phyloP scores from a whole-genome alignment of 2,329 filamentous ascomycete genomes.

The Pseudocercospora cruenta region DNA sequence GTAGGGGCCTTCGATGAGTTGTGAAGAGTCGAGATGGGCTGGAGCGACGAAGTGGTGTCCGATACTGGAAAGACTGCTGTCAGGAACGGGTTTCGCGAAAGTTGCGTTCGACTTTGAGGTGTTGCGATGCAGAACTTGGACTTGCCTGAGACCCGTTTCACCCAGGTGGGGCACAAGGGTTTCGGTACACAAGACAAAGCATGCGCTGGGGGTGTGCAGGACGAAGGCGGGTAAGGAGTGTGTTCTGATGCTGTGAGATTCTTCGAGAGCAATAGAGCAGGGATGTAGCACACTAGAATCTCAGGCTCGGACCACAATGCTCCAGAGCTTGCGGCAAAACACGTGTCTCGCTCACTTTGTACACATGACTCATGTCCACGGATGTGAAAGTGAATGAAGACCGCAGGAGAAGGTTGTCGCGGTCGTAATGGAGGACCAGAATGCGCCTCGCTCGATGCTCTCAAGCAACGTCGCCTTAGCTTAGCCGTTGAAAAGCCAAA shows the following conservation, averaged over 20 bases:
- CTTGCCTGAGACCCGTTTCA: too few species aligned
- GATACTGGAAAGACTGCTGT: too few species aligned
- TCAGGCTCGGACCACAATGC: not conserved
- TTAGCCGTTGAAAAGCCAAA: not conserved
- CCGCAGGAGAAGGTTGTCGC: not conserved
- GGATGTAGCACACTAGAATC: too few species aligned
- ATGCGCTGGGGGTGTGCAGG: not conserved
- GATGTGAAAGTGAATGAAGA: not conserved
- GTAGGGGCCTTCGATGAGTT: too few species aligned
- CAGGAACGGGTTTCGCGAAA: too few species aligned
- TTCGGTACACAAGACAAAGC: not conserved
- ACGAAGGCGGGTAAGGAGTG: too few species aligned
- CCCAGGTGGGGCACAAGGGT: not conserved
- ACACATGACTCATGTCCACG: not conserved
- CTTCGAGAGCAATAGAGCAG: not conserved
- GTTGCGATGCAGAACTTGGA: not conserved
- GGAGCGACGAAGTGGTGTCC: too few species aligned
- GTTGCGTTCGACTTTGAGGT: not conserved
- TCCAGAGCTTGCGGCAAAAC: not conserved
- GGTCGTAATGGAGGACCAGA: not conserved
- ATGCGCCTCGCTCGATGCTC: not conserved
- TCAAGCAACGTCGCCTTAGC: not conserved
- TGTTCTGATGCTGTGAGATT: too few species aligned
- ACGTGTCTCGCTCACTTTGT: too few species aligned
- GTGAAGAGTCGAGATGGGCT: too few species aligned